phyloP scores from a whole-genome alignment of 1,284 basidiomycete genomes.

The Apiotrichum brassicae region DNA sequence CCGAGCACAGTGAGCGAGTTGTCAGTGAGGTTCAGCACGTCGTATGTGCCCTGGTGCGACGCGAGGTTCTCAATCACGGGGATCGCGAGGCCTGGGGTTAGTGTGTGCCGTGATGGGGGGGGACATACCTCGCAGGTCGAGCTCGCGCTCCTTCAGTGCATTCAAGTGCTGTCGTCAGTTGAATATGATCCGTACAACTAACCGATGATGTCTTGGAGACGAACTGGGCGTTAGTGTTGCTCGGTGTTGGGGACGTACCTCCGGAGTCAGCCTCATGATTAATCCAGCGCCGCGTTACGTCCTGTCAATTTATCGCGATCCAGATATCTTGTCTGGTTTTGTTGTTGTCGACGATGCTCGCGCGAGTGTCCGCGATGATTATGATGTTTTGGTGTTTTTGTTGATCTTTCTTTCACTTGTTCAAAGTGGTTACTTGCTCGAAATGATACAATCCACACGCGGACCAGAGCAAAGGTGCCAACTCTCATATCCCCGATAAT shows the following conservation, averaged over 20 bases:
- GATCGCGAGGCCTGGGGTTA: slow-evolving; percentile 77
- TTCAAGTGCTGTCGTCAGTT: slow-evolving; percentile 64
- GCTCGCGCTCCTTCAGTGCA: slow-evolving; percentile 85
- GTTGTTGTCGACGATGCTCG: too few relatives aligned
- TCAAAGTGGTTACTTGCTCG: too few relatives aligned
- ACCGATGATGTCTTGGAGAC: slow-evolving; percentile 44
- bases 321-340: too few relatives aligned
- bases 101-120: too few relatives aligned
- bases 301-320: too few relatives aligned
- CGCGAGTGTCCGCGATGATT: too few relatives aligned
- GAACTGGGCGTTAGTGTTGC: slow-evolving; percentile 24
- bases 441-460: too few relatives aligned
- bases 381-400: neutral
- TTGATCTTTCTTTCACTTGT: too few relatives aligned
- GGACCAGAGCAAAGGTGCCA: too few relatives aligned
- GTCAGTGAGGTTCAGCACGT: slow-evolving; percentile 83
- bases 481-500: too few relatives aligned
- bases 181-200: slow-evolving; percentile 22
- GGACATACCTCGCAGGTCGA: slow-evolving; percentile 80
- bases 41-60: slow-evolving; percentile 72
- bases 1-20: slow-evolving; percentile 85
- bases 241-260: slow-evolving; percentile 30
- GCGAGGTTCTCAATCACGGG: slow-evolving; percentile 98
- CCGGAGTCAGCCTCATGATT: slow-evolving; percentile 47
- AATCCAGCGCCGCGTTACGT: too few relatives aligned